Conservation (phyloP, 257 asterid species). For the Solanum chilense region DNA sequence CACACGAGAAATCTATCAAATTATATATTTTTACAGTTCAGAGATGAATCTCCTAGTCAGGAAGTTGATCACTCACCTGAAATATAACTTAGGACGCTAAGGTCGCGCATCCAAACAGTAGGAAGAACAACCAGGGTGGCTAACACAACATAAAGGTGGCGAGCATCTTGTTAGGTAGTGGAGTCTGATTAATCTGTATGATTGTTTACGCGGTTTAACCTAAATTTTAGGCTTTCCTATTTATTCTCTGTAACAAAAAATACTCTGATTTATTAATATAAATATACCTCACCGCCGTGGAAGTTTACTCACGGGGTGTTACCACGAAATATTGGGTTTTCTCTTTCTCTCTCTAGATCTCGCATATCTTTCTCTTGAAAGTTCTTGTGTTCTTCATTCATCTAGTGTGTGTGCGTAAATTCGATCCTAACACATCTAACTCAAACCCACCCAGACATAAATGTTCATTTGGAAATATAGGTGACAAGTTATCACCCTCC, state of each 20-base stretch:
- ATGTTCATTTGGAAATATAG: conserved; percentile 78
- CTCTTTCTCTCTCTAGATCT: no score
- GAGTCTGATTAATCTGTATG: no score
- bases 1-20: neutral
- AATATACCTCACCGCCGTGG: no score
- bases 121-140: conserved; percentile 79
- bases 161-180: conserved; percentile 8
- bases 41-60: neutral
- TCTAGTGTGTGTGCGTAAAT: no score
- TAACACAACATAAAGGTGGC: conserved; percentile 56
- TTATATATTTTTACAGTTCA: neutral
- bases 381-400: no score
- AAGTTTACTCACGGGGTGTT: no score
- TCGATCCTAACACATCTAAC: conserved; percentile 1
- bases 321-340: no score
- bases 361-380: no score
- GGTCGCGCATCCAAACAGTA: conserved; percentile 74
- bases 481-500: conserved; percentile 84
- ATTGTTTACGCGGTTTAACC: no score
- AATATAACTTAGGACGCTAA: conserved; percentile 81
- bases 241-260: no score
- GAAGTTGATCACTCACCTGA: conserved; percentile 49
- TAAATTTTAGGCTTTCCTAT: no score
- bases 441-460: conserved; percentile 45
- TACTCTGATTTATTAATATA: no score